Percentiles rank a stretch among this genome's conserved stretches.
These are phyloP conservation scores for Coprinopsis sp. DNA, from an alignment of 768 basidiomycete species.

Conservation along the genomic window DNA sequence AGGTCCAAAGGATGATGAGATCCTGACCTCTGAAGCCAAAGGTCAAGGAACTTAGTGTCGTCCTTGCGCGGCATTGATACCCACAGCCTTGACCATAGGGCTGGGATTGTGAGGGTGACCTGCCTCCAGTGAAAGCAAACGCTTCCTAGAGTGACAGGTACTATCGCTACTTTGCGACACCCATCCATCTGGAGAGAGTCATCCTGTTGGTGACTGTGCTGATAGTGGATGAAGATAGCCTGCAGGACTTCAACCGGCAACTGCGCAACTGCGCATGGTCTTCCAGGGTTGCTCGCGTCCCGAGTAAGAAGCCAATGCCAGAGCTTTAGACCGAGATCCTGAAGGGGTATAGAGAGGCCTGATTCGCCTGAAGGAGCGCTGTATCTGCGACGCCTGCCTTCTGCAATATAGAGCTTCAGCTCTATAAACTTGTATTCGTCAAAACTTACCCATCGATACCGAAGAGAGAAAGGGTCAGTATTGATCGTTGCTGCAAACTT, in stretches of 20 bases:
- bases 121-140: neutral
- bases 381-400: no score
- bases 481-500: no score
- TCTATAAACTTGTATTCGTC: no score
- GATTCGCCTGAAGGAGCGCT: no score
- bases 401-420: no score
- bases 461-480: no score
- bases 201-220: neutral
- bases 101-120: neutral
- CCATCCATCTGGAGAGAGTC: neutral
- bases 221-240: neutral
- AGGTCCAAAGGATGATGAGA: neutral
- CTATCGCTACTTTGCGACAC: neutral
- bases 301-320: neutral
- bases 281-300: neutral
- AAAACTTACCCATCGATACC: no score
- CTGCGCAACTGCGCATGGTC: neutral
- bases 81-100: neutral
- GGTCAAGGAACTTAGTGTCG: neutral
- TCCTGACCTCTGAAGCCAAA: neutral
- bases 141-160: neutral
- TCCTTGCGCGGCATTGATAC: neutral
- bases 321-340: neutral
- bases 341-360: neutral
- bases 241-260: constrained; percentile 1